Evolutionary conservation across 2,329 filamentous ascomycete genomes (phyloP).

Genomic region (Immersiporthe knoxdaviesiana): DNA sequence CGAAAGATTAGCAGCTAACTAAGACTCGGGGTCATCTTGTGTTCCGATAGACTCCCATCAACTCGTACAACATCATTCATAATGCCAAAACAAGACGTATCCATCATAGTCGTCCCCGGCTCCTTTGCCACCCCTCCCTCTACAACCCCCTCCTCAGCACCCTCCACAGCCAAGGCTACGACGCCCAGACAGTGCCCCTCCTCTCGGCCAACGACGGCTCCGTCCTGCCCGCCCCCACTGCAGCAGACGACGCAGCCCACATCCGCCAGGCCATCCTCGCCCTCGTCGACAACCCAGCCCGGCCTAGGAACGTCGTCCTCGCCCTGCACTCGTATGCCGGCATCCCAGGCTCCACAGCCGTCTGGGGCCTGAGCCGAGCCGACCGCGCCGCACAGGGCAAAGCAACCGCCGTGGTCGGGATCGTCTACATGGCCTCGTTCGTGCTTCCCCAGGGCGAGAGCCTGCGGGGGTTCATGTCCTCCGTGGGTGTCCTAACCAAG

Average conservation of each 20-base stretch:
- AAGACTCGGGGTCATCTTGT: too few species aligned
- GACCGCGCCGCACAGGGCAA: constrained; percentile 34
- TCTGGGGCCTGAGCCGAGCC: constrained; percentile 35
- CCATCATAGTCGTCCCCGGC: constrained; percentile 26
- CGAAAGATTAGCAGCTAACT: too few species aligned
- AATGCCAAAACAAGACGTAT: background rate
- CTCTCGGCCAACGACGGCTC: constrained; percentile 31
- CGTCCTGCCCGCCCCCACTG: constrained; percentile 22
- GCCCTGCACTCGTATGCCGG: constrained; percentile 42
- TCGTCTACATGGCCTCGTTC: constrained; percentile 37
- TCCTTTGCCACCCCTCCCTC: constrained; percentile 21
- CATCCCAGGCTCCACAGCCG: constrained; percentile 37
- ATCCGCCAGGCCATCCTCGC: constrained; percentile 24
- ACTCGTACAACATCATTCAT: background rate
- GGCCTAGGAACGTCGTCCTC: constrained; percentile 35
- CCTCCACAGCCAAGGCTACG: constrained; percentile 18
- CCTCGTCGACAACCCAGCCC: constrained; percentile 33
- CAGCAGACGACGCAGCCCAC: constrained; percentile 30
- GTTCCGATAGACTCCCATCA: background rate
- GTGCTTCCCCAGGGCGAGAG: constrained; percentile 24
- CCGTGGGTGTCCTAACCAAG: constrained; percentile 9
- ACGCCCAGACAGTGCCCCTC: constrained; percentile 19
- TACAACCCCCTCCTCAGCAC: constrained; percentile 18
- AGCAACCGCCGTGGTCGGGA: constrained; percentile 36
- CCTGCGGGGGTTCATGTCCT: constrained; percentile 18